Evolutionary conservation across 2,329 filamentous ascomycete species (phyloP), one percentile per base, ranked within the genome.

Genomic region (Hypoxylon sp.): DNA sequence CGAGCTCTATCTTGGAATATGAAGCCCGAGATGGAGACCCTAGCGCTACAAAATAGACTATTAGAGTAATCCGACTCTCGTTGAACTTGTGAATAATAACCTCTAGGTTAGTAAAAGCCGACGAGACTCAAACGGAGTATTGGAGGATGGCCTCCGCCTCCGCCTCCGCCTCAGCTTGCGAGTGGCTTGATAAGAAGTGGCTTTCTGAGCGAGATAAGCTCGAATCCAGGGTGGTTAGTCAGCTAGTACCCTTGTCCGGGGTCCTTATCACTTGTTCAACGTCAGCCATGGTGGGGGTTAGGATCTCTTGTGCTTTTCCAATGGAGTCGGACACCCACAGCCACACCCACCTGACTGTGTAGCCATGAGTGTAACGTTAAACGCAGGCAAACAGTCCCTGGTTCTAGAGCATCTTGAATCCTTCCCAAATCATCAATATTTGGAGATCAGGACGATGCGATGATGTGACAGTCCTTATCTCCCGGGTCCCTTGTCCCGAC

Each of bases 281-380:
- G 51, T 37, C 48, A n/a, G 17, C 39, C 42, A 55, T 19, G n/a
- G 31, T 6, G 13, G 47, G 44, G 48, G 22, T 19, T 11, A 13
- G 37, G 19, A 48, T 48, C 26, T 44, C 22, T 46, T 8, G 17
- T 19, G 39, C 39, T 44, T 44, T 17, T 44, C 39, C 39, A 44
- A 44, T 17, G 11, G 39, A 26, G 26, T 4, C 26, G 26, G 26
- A 6, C 3, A 6, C 5, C 17, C 39, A 6, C 3, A 6, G 0
- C 17, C 39, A 17, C 10, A n/a, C 24, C 35, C 53, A 53, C 50
- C 46, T 52, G 52, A 62, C 33, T 35, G 29, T 39, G 51, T 31
- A n/a, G 29, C 51, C 24, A 33, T 50, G 33, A 31, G 59, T 66
- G 63, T 59, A 66, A 66, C 63, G 63, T 53, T 54, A 52, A 22